Base-by-base conservation (phyloP, 192 early-diverging fungal species). In the Lobulomyces angularis region DNA sequence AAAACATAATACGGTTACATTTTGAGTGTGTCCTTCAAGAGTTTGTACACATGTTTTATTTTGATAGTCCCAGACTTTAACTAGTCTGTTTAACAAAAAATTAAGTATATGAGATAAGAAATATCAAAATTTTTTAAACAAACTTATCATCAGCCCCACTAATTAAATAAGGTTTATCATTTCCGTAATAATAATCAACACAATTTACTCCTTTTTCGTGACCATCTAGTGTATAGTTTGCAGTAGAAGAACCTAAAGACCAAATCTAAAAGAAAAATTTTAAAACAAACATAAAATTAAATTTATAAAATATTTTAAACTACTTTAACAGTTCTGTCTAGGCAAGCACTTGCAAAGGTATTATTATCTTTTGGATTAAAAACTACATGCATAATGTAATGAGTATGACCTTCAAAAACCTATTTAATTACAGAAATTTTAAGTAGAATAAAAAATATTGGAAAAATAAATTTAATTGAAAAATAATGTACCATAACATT, bases 331-430 rank as follows among this genome's bases (percentile, higher is more conserved):
- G 94, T 90, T 32, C 85, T 75, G 59, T 99, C 95, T 44, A 99
- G 64, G 27, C 82, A 91, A 11, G 95, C 95, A 21, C 85, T 89
- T 12, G 95, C 95, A 69, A 99, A 99, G 8, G 91, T 97, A 65
- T 99, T 99, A 37, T 81, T 75, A 48, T 99, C 95, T 57, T 99
- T 99, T n/a, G 95, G 95, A 56, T 94, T 96, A 68, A 95, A 88
- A 6, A 77, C 84, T 12, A 98, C 71, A 53, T 86, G 81, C 93
- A 97, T 95, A 45, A 97, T 84, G 70, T 84, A 96, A 62, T 97
- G 84, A 0, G 86, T 84, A 53, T 99, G 95, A 0, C 95, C 95
- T 51, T 99, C 93, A 48, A 96, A 99, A 35, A 79, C 72, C 81
- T 85, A 43, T n/a, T 30, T 19, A 14, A 48, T 30, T 14, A 26